A percentile compares a stretch with the other conserved stretches of the same genome.
phyloP scores from a whole-genome alignment of 75 land plant genomes.

The Adiantum capillusveneris region DNA sequence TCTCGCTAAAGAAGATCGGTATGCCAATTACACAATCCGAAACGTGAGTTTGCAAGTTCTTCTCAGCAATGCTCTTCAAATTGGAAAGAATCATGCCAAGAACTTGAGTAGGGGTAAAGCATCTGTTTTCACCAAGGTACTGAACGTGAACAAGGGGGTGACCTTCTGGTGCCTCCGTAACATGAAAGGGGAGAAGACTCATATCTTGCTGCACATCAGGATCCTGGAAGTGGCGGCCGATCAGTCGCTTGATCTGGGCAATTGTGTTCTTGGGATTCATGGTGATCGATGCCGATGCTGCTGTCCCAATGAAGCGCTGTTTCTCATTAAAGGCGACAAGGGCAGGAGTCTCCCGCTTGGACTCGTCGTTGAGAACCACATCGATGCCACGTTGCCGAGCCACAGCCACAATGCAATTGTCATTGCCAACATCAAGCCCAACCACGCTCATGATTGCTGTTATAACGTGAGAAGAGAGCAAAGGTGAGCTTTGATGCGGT shows the following conservation, averaged over 20 bases:
- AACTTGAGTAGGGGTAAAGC: slow-evolving; percentile 70
- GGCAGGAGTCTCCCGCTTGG: slow-evolving; percentile 42
- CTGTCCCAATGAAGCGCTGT: slow-evolving; percentile 60
- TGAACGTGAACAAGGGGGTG: slow-evolving; percentile 51
- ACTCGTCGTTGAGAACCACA: slow-evolving; percentile 74
- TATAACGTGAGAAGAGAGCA: no score
- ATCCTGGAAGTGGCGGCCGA: slow-evolving; percentile 41
- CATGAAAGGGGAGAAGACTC: slow-evolving; percentile 42
- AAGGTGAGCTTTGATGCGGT: no score
- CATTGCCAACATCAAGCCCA: slow-evolving; percentile 75
- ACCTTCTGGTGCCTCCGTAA: slow-evolving; percentile 71
- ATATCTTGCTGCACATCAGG: slow-evolving; percentile 55
- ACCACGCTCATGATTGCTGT: slow-evolving; percentile 51
- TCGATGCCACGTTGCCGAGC: slow-evolving; percentile 70
- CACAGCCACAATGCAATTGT: slow-evolving; percentile 61
- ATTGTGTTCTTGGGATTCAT: slow-evolving; percentile 60
- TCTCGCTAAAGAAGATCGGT: slow-evolving; percentile 71
- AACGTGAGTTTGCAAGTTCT: slow-evolving; percentile 62
- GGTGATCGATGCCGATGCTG: slow-evolving; percentile 49
- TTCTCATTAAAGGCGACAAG: slow-evolving; percentile 57
- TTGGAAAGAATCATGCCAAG: slow-evolving; percentile 76
- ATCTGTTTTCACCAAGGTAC: slow-evolving; percentile 46
- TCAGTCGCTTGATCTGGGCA: slow-evolving; percentile 56
- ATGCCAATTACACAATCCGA: slow-evolving; percentile 85
- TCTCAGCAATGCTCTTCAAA: slow-evolving; percentile 67